Base-by-base conservation (phyloP, 2,329 filamentous ascomycete species). In the Xenosphaeropsis pyriputrescens region DNA sequence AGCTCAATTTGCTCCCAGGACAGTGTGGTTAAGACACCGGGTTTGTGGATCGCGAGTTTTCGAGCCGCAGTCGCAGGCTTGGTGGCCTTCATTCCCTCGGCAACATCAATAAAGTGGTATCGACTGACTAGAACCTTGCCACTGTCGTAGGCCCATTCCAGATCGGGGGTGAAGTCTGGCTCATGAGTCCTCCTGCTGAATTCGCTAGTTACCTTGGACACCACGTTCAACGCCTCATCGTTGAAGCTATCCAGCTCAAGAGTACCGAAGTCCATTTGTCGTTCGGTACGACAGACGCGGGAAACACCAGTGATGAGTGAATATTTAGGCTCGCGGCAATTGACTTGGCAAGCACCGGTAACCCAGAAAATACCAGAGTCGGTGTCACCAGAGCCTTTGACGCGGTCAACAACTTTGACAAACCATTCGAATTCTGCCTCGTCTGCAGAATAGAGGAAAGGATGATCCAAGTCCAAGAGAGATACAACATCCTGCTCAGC, bases 371-470 rank as follows among this genome's bases (percentile, higher is more conserved):
- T 11, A 5, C 30, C 30, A n/a, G 29, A 9, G 29, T 8, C 29
- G 29, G 29, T n/a, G n/a, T n/a, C n/a, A n/a, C n/a, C n/a, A n/a
- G n/a, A n/a, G 8, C 8, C 18, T 8, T 5, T 19, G 18, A 8
- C 18, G 5, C 8, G 5, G 5, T 5, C 5, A 5, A 19, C 8
- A 19, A 19, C 5, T 8, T 19, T 19, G 18, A 19, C 6, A 39
- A 14, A 13, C 31, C 15, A 11, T 35, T 14, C 13, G 18, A 46
- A 45, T 32, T 37, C 14, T 9, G 31, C 2, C 13, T 42, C 37
- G 6, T 38, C 36, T 11, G 55, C 45, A n/a, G 49, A 33, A 9
- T 53, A 40, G 33, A 58, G 45, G 39, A 56, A 55, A 1, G 47
- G 43, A 0, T 29, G 29, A 2, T 44, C 37, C 3, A 41, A 12